Evolutionary conservation across 208 protist genomes (phyloP).

Genomic region (Acanthamoeba sp.): DNA sequence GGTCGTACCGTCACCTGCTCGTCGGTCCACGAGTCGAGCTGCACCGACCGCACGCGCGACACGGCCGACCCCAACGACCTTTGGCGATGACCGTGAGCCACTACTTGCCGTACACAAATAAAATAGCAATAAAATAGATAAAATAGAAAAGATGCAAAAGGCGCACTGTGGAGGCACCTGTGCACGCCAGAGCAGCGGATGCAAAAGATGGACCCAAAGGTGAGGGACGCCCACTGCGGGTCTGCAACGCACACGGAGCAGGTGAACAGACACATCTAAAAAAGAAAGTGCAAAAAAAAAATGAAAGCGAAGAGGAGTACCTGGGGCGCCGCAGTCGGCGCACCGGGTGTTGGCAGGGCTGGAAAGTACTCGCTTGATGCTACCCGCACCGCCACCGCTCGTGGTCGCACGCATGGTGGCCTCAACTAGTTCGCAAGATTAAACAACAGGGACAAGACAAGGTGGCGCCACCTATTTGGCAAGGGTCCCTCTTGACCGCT

Average conservation of each 20-base stretch:
- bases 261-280: no score
- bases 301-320: conserved; percentile 10
- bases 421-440: no score
- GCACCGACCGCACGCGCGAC: conserved; percentile 6
- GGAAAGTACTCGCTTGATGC: background rate
- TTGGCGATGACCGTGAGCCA: no score
- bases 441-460: no score
- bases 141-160: background rate
- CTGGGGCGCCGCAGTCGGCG: conserved; percentile 16
- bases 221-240: conserved; percentile 50
- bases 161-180: background rate
- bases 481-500: no score
- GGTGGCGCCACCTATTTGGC: no score
- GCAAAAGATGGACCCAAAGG: conserved; percentile 52
- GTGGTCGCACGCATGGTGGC: no score
- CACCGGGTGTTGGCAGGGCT: background rate
- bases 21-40: conserved; percentile 23
- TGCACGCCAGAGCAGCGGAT: conserved; percentile 58
- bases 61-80: background rate
- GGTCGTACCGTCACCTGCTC: background rate
- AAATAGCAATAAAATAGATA: background rate
- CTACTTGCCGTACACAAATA: background rate
- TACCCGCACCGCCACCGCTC: background rate
- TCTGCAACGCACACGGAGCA: background rate
- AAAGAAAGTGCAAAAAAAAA: background rate